Base-by-base conservation (phyloP, 2,329 filamentous ascomycete genomes). In the Pseudogymnoascus destructans region DNA sequence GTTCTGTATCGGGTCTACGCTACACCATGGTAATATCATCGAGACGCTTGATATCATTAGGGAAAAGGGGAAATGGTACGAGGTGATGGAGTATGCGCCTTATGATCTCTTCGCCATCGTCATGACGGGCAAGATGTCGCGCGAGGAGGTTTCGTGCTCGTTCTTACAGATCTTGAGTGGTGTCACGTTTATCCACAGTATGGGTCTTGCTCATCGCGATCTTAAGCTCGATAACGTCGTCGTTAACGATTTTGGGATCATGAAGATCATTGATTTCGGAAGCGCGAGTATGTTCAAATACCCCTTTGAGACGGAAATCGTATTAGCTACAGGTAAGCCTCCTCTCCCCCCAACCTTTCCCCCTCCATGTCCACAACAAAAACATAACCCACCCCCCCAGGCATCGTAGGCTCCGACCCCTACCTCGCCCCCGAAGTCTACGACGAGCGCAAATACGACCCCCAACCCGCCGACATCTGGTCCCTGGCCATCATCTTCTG, bases 201-300 rank as follows among this genome's bases (percentile, higher is more conserved):
- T 96, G 82, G 93, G 93, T 2, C 76, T 98, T 57, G 91, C 93
- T 9, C 93, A 98, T 73, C 84, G 93, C 46, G 93, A 98, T 75
- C 69, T 98, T 66, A 98, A 98, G 73, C 74, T 98, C 66, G 93
- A 98, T 74, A 98, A 98, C 65, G 93, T 98, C 17, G 93, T 98
- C 25, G 91, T 98, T 60, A 97, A 91, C 68, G 88, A 95, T 68
- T 82, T 87, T 67, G 93, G 93, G 1, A 97, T 98, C 66, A 95
- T 98, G 90, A 98, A 98, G 73, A 87, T 98, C 63, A 98, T 98
- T 67, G 93, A 98, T 71, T 98, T 98, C 72, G 93, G 93, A 23
- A 97, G 91, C 73, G 92, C 93, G 0, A 91, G 93, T 64, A 92
- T 98, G 38, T 98, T 95, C 75, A 85, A 88, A 67, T 98, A 98